Evolutionary conservation across 305 asterid genomes (phyloP), one percentile per base, ranked within the genome.

Genomic region (Fraxinus angustifolia): DNA sequence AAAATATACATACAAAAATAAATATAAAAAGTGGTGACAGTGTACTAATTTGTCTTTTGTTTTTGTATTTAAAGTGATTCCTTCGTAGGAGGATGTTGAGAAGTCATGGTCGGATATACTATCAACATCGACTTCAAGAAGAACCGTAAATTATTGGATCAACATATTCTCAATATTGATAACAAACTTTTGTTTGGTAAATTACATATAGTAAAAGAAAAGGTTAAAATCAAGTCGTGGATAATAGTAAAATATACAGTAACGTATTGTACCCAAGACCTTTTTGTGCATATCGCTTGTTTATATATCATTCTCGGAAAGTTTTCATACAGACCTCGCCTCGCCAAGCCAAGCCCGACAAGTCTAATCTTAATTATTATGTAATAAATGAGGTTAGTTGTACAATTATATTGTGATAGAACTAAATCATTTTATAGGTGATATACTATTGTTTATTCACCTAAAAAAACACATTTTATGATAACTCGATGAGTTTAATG

Each of bases 101-200:
- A 53, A 77, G 81, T 76, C 82, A 36, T 60, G 33, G 71, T 60
- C 31, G 2, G 33, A 60, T 60, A 21, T 60, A 23, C 71, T 3
- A 60, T 60, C 71, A 60, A 19, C 31, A 23, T 60, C 71, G 16
- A 60, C 6, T 84, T 81, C 72, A 73, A 87, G 87, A 87, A 78
- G 87, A 50, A 87, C 84, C 80, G 26, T 53, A 53, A n/a, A 53
- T 53, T 53, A 53, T 53, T 53, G 65, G 65, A n/a, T 53, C 26
- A 6, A n/a, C 65, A 53, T 53, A 53, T 4, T 53, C 0, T 53
- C 62, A 50, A 50, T 50, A 50, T 50, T 16, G 62, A 50, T 53
- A 53, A 16, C 23, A 50, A 50, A n/a, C 8, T 53, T 53, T 1
- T 53, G 3, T 53, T 53, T 6, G 3, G 10, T 53, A n/a, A n/a